These are phyloP conservation scores for Citrus unshiu DNA, from an alignment of 345 rosid species.

Conservation along the genomic window DNA sequence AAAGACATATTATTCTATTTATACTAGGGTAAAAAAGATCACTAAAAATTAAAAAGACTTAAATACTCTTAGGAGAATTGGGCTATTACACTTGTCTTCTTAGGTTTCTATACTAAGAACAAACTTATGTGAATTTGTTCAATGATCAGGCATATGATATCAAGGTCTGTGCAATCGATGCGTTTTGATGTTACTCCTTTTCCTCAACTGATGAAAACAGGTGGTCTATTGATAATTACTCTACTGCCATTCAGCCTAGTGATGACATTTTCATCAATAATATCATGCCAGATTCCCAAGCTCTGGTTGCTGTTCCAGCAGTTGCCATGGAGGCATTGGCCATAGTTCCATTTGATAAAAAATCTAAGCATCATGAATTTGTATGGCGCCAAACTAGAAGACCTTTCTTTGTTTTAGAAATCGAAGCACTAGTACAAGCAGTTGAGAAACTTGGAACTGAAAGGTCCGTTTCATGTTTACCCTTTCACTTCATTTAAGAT, in stretches of 20 bases:
- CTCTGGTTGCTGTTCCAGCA: conserved; percentile 19
- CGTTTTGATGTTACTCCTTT: conserved; percentile 2
- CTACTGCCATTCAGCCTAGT: conserved; percentile 4
- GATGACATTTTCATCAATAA: neutral
- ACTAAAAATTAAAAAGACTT: too few species aligned
- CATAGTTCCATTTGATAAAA: conserved; percentile 22
- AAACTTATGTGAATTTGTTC: neutral
- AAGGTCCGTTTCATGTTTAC: conserved; percentile 17
- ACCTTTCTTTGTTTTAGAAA: conserved; percentile 31
- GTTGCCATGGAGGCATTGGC: conserved; percentile 23
- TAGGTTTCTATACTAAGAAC: neutral
- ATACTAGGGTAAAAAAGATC: too few species aligned
- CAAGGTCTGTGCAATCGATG: conserved; percentile 3
- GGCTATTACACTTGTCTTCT: neutral
- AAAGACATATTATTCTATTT: too few species aligned
- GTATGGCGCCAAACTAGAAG: conserved; percentile 26
- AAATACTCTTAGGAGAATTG: too few species aligned
- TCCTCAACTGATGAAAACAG: neutral
- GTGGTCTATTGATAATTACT: conserved; percentile 3
- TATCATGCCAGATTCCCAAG: conserved; percentile 12
- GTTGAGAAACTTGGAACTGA: conserved; percentile 40
- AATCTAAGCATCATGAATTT: conserved; percentile 16
- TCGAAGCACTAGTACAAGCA: conserved; percentile 31
- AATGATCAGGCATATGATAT: conserved; percentile 11
- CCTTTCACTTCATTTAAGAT: neutral